Percentiles rank a stretch among this genome's conserved stretches.
These are phyloP conservation scores for Closterium sp. DNA, from an alignment of 139 green algal species.

Conservation along the genomic window DNA sequence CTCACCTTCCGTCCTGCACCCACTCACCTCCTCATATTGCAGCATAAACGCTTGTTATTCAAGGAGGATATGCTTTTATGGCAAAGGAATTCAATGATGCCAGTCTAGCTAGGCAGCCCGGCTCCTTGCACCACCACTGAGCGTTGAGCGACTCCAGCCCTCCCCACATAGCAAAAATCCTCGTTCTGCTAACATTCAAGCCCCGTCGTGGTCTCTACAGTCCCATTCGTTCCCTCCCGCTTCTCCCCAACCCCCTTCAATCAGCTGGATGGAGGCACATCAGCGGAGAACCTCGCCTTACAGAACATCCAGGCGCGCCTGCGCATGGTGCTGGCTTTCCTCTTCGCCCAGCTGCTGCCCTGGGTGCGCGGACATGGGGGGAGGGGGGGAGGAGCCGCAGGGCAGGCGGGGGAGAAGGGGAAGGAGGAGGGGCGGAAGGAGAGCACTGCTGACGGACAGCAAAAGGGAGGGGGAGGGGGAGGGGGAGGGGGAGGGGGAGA, in stretches of 20 bases:
- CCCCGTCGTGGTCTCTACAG: constrained; percentile 72
- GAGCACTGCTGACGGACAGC: not conserved
- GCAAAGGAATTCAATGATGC: too few relatives aligned
- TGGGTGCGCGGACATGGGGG: constrained; percentile 32
- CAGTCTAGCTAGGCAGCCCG: too few relatives aligned
- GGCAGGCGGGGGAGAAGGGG: not conserved
- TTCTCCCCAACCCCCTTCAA: not conserved
- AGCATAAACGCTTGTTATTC: too few relatives aligned
- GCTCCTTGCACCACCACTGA: too few relatives aligned
- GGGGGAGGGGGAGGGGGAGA: too few relatives aligned
- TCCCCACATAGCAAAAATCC: constrained; percentile 31
- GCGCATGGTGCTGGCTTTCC: constrained; percentile 94
- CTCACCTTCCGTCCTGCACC: too few relatives aligned
- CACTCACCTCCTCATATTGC: too few relatives aligned
- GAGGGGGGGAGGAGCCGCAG: not conserved
- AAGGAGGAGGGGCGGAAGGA: not conserved
- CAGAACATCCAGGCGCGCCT: constrained; percentile 92
- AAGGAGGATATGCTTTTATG: too few relatives aligned
- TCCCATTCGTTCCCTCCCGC: not conserved
- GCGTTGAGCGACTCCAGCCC: constrained; percentile 63
- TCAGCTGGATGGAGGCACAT: constrained; percentile 72
- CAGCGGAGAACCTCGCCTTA: constrained; percentile 90
- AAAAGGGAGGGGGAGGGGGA: too few relatives aligned
- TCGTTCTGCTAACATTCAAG: constrained; percentile 80
- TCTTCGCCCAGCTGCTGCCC: constrained; percentile 55